Percentiles rank a stretch among this genome's conserved stretches.
Evolutionary conservation across 2,329 filamentous ascomycete genomes (phyloP).

Genomic region (Paecilomyces variotii): DNA sequence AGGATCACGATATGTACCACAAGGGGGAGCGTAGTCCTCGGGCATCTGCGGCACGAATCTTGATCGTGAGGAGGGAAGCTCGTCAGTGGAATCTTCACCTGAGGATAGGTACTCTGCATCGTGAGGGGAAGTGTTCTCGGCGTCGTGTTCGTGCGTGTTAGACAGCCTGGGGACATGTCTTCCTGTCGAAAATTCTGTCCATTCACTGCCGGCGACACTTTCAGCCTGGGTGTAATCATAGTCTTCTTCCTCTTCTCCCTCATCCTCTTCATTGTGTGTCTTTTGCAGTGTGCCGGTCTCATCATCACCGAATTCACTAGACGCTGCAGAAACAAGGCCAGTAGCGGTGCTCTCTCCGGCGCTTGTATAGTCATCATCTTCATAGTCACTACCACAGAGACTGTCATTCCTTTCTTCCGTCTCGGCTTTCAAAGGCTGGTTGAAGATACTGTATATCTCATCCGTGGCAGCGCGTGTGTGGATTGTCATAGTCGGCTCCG

Average conservation of each 20-base stretch:
- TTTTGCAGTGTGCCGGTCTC: conserved; percentile 33
- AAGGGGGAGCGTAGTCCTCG: conserved; percentile 76
- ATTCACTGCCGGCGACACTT: conserved; percentile 59
- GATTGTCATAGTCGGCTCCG: conserved; percentile 95
- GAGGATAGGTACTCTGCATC: conserved; percentile 24
- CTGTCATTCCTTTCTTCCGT: conserved; percentile 50
- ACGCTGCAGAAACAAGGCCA: conserved; percentile 57
- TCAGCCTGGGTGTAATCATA: conserved; percentile 39
- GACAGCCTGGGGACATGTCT: conserved; percentile 56
- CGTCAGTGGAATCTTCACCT: conserved; percentile 27
- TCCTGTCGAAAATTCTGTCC: conserved; percentile 77
- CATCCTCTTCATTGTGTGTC: conserved; percentile 30
- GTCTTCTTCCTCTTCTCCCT: conserved; percentile 28
- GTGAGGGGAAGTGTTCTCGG: not conserved
- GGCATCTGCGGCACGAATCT: conserved; percentile 59
- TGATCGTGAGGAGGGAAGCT: conserved; percentile 35
- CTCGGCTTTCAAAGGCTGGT: conserved; percentile 61
- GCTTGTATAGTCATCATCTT: conserved; percentile 70
- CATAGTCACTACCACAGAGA: conserved; percentile 58
- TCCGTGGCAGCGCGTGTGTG: conserved; percentile 93
- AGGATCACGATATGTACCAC: conserved; percentile 72
- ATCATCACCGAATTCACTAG: conserved; percentile 60
- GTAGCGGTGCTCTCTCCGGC: conserved; percentile 77
- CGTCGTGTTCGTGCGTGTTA: conserved; percentile 12
- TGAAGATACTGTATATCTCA: conserved; percentile 96